Base-by-base conservation (phyloP, 192 early-diverging fungal genomes). In the Diversispora eburnea region DNA sequence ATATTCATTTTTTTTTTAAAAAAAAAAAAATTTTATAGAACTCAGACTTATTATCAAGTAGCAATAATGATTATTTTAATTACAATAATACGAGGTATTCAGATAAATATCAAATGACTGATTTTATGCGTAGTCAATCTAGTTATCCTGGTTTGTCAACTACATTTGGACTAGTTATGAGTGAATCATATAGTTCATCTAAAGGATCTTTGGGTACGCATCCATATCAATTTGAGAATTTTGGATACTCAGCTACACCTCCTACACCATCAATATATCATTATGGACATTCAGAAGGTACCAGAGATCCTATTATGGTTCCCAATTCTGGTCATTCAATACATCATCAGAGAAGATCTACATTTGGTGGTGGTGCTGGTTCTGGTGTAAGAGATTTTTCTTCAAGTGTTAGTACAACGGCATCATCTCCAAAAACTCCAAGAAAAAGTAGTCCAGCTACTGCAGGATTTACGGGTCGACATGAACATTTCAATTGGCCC, bases 271-370 rank as follows among this genome's bases (percentile, higher is more conserved):
- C 61, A 4, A 49, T 13, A 6, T 52, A 33, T 49, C 25, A 6
- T 13, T 55, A 22, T 46, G 69, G 54, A 47, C 22, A 71, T 20
- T 45, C 69, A 3, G 49, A 56, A 42, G 43, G 33, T 0, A 0
- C 20, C 5, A 39, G 51, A 46, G 47, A n/a, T 10, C 39, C 43
- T 22, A 69, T 56, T 55, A 69, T 43, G n/a, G 25, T 72, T 10
- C 70, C 57, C 8, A 47, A 22, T 17, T 9, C 70, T 46, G 19
- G 13, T 17, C 69, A 56, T 20, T 5, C 41, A 33, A 19, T 17
- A 58, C 54, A 71, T 7, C 61, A 73, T 63, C 72, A 73, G 3
- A 42, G 72, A 39, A 73, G 49, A 20, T 63, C 72, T n/a, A 73
- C 61, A 25, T 61, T 63, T 63, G 58, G 59, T 52, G 49, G 47